These are phyloP conservation scores for Synchytrium microbalum DNA, from an alignment of 371 early-diverging fungal species.

Conservation along the genomic window DNA sequence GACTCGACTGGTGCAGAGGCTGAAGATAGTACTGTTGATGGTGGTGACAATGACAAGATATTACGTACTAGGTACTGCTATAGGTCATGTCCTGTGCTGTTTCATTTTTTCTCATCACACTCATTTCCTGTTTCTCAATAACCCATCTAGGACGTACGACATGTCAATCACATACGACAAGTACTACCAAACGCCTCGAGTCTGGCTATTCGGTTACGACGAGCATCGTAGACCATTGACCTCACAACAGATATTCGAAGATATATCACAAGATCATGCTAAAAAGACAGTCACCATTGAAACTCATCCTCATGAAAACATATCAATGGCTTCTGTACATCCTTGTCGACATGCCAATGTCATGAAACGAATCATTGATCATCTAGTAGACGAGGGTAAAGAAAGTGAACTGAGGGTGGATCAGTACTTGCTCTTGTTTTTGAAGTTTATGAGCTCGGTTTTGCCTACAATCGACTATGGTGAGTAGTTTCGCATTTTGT, in stretches of 20 bases:
- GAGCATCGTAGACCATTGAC: constrained; percentile 83
- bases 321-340: constrained; percentile 86
- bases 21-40: constrained; percentile 58
- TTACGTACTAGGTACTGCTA: constrained; percentile 63
- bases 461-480: constrained; percentile 97
- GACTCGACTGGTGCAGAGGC: constrained; percentile 30
- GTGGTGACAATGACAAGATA: constrained; percentile 68
- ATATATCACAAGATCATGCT: constrained; percentile 95
- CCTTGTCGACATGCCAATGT: constrained; percentile 97
- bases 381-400: constrained; percentile 55
- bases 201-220: constrained; percentile 95
- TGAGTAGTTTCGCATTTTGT: too few relatives aligned
- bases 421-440: constrained; percentile 88
- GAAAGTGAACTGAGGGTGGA: constrained; percentile 72
- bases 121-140: not conserved
- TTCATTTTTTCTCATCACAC: constrained; percentile 1
- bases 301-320: constrained; percentile 80
- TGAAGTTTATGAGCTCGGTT: constrained; percentile 93
- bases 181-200: constrained; percentile 93
- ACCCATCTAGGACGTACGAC: constrained; percentile 68
- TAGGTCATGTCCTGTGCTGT: constrained; percentile 13
- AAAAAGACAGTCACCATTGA: constrained; percentile 97
- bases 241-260: constrained; percentile 82
- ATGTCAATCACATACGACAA: constrained; percentile 97
- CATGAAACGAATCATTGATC: constrained; percentile 90